phyloP scores from a whole-genome alignment of 208 protist genomes.

The Angomonas ambiguus region DNA sequence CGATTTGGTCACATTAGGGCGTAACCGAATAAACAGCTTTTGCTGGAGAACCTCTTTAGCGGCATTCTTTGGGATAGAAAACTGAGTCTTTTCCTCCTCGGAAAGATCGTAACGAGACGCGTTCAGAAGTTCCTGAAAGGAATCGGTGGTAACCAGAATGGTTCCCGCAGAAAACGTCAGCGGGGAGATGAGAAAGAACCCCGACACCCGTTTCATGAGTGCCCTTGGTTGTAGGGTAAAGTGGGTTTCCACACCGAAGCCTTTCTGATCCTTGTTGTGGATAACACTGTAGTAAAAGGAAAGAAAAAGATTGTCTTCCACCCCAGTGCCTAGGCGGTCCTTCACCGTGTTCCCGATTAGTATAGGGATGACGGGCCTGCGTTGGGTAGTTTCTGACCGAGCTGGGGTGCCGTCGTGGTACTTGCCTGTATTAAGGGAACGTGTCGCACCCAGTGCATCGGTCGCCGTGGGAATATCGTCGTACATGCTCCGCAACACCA shows the following conservation, averaged over 20 bases:
- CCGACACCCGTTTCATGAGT: constrained; percentile 80
- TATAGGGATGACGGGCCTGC: constrained; percentile 25
- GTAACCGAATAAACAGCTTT: constrained; percentile 68
- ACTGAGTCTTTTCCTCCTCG: neutral
- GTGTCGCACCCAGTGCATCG: constrained; percentile 6
- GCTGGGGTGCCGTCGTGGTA: neutral
- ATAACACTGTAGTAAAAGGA: constrained; percentile 43
- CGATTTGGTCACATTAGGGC: constrained; percentile 17
- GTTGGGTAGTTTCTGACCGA: constrained; percentile 3
- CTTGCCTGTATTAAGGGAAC: neutral
- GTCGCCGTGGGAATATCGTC: constrained; percentile 13
- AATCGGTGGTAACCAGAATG: constrained; percentile 59
- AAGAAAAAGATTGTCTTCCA: constrained; percentile 22
- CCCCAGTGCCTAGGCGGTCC: constrained; percentile 31
- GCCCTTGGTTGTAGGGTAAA: constrained; percentile 60
- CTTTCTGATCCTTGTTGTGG: neutral
- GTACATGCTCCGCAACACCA: constrained; percentile 72
- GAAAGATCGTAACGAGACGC: constrained; percentile 36
- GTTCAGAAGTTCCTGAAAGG: constrained; percentile 47
- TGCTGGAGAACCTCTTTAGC: constrained; percentile 39
- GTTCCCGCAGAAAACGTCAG: constrained; percentile 28
- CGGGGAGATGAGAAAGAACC: constrained; percentile 74
- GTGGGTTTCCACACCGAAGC: neutral
- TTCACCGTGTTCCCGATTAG: constrained; percentile 26
- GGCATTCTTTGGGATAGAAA: constrained; percentile 8